Evolutionary conservation across 768 basidiomycete genomes (phyloP), one percentile per base, ranked within the genome.

Genomic region (Podaxis carcinomalis): DNA sequence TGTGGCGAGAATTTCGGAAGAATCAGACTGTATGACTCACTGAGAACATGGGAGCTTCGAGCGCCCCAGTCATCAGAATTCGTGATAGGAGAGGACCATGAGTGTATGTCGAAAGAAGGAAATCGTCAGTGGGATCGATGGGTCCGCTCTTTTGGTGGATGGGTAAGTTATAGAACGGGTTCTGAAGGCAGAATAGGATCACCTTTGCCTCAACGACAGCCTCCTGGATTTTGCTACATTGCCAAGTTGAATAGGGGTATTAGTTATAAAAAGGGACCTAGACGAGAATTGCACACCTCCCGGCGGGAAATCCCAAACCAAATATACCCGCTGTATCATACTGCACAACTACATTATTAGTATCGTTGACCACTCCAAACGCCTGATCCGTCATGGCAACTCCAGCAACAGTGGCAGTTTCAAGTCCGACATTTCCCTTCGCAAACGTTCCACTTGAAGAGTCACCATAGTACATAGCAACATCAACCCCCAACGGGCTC

Each of bases 221-320:
- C 44, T 68, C 67, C 70, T 79, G 79, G 11, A 83, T 69, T 35
- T 77, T 70, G 63, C 81, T 83, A 27, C 28, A 5, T n/a, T 10
- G n/a, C 10, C 23, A 16, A 1, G 32, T 40, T 25, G 9, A 10
- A 35, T 36, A 32, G 32, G 9, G 32, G 32, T 16, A 40, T 10
- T 9, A 62, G 16, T 14, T 46, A 56, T 37, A 37, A 57, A 35
- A 11, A 40, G 21, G 32, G 7, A 32, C 7, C 32, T 32, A 39
- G 46, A 40, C 4, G 9, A 19, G 11, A 37, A 25, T 10, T 52
- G 64, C 75, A 47, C 55, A 86, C 87, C 86, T 88, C 62, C 82
- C 85, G 35, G 77, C 73, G 37, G 89, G 87, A 66, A 90, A 89
- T 0, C 88, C 85, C 11, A 90, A 73, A 0, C 89, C 89, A 60